Evolutionary conservation across 352 stramenopile genomes (phyloP), one percentile per base, ranked within the genome.

Genomic region (Thraustochytrium striatum): DNA sequence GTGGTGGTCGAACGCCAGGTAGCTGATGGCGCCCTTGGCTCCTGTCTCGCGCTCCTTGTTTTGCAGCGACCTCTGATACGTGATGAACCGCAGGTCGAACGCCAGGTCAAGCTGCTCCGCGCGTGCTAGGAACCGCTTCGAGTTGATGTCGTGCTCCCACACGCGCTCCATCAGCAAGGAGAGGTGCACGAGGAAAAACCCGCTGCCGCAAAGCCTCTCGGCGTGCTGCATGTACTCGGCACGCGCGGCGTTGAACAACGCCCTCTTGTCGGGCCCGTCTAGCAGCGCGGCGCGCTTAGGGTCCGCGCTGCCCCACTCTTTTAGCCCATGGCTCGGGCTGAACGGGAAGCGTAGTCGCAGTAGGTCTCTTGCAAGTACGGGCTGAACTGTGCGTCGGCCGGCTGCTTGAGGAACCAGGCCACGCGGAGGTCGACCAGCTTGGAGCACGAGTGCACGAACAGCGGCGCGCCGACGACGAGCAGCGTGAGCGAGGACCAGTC

Each of bases 21-120:
- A 79, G 3, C 50, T 72, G 43, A 79, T 79, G 0, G 69, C 69
- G 13, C 69, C 69, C 50, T 53, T 44, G 0, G 69, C 69, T 7
- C 69, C 69, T 16, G 69, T 79, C 57, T 79, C 69, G 9, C 47
- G 16, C 55, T 79, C 69, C 33, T 70, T 79, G 38, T 79, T 79
- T 5, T 79, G 69, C 25, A 79, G 69, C 57, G 69, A 57, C 55
- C 72, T 79, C 32, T 79, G 69, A 25, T 79, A 79, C 28, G 72
- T 52, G 5, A 73, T 55, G 30, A 55, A 79, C 28, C 28, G 69
- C 13, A 57, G 33, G 43, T 79, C 69, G 53, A 79, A 79, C 13
- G 21, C 21, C 8, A 79, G 50, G 0, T 30, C n/a, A 47, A 79
- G 33, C 28, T 25, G 50, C 28, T 52, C 57, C 9, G 69, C 69